Percentiles rank a stretch among this genome's conserved stretches.
Evolutionary conservation across 2,329 filamentous ascomycete species (phyloP).

Genomic region (Pseudocercospora fijiensis): DNA sequence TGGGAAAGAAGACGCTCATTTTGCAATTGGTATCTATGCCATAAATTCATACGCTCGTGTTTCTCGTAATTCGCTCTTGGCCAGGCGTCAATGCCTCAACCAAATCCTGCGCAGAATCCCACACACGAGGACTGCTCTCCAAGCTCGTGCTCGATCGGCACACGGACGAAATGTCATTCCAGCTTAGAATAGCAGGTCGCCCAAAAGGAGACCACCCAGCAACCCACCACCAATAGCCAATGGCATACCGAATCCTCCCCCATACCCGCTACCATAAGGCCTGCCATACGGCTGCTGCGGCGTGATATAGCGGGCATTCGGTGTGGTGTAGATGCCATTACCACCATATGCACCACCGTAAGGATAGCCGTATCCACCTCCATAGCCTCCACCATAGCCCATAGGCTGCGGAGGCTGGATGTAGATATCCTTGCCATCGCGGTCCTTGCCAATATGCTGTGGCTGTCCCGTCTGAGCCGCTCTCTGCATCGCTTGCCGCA

Average conservation of each 20-base stretch:
- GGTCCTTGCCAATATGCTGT: constrained; percentile 56
- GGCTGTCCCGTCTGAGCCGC: constrained; percentile 57
- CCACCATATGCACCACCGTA: constrained; percentile 42
- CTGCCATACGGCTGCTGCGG: constrained; percentile 51
- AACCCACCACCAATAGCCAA: constrained; percentile 50
- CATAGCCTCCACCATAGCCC: constrained; percentile 32
- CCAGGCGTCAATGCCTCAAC: background rate
- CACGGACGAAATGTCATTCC: background rate
- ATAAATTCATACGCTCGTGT: background rate
- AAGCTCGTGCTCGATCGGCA: background rate
- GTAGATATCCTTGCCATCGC: constrained; percentile 57
- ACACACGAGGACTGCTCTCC: background rate
- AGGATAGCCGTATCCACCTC: constrained; percentile 39
- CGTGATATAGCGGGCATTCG: constrained; percentile 51
- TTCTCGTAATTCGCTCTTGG: background rate
- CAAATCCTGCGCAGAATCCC: background rate
- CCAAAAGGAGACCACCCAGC: constrained; percentile 49
- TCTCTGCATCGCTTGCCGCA: constrained; percentile 52
- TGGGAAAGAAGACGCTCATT: background rate
- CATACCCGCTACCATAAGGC: constrained; percentile 25
- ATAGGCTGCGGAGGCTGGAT: constrained; percentile 53
- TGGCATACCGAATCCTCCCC: constrained; percentile 49
- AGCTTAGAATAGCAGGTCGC: constrained; percentile 40
- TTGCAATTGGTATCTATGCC: background rate
- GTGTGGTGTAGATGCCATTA: constrained; percentile 45